Evolutionary conservation across 108 stramenopile species (phyloP).

Genomic region (Discostella stelligeroides): DNA sequence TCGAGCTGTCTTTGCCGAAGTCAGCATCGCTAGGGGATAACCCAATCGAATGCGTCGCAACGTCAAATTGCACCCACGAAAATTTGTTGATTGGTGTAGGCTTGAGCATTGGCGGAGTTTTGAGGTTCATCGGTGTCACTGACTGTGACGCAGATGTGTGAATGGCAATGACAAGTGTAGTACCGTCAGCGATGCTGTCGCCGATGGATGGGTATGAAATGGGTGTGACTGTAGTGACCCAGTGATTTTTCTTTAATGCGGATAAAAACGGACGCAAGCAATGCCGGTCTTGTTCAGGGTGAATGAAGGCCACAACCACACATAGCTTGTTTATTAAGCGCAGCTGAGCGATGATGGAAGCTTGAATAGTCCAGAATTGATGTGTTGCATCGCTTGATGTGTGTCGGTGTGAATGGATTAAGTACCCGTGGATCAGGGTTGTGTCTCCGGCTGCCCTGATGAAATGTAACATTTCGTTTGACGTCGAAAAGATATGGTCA

Average conservation of each 20-base stretch:
- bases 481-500: background rate
- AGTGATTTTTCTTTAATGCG: background rate
- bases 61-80: conserved; percentile 3
- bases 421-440: too few species aligned
- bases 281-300: background rate
- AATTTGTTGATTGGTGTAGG: background rate
- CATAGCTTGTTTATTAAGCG: background rate
- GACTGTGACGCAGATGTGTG: background rate
- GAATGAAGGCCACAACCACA: conserved; percentile 1
- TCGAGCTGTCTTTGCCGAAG: background rate
- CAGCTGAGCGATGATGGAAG: background rate
- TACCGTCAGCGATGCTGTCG: background rate
- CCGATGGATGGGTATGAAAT: background rate
- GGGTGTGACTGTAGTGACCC: background rate
- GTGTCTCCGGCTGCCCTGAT: too few species aligned
- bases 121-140: background rate
- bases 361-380: background rate
- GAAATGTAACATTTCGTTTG: too few species aligned
- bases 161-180: background rate
- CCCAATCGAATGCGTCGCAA: background rate
- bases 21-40: background rate
- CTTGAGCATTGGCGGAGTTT: background rate
- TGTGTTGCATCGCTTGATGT: background rate
- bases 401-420: too few species aligned
- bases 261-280: background rate